Evolutionary conservation across 352 stramenopile species (phyloP), one percentile per base, ranked within the genome.

Genomic region (Thraustochytrium sp.): DNA sequence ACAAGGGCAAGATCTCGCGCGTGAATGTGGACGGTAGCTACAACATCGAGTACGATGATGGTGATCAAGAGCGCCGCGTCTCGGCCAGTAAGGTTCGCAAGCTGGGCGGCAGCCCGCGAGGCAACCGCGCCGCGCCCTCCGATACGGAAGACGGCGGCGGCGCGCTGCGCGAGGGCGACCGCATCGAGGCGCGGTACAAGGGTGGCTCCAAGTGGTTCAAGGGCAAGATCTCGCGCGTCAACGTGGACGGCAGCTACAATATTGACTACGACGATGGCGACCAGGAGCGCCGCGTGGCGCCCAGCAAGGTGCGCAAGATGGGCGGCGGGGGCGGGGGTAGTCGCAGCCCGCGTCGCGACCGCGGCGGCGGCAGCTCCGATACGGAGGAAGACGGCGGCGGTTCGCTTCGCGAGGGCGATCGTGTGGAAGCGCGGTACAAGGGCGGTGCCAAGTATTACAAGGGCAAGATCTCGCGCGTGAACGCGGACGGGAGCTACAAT

Each of bases 281-380:
- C 48, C 89, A 90, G 54, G 89, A 91, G 54, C 88, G 74, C n/a
- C n/a, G n/a, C n/a, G n/a, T 72, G 9, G 46, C 87, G 84, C 96
- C 97, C 13, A 97, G 87, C 36, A 92, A 86, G n/a, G n/a, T n/a
- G n/a, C n/a, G n/a, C n/a, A n/a, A n/a, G n/a, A n/a, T n/a, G n/a
- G n/a, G 2, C 90, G 88, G 76, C 93, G 89, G 85, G 96, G 90
- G 0, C 89, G 88, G 63, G 97, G 92, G 87, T 97, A 97, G 72
- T 92, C 91, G 54, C 84, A 84, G 64, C 96, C 93, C 34, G 96
- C 88, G 54, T 92, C 87, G 1, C 92, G 89, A 96, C 92, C 83
- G 95, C 91, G 34, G 91, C 36, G 54, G 18, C 26, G 18, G 54
- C 54, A 21, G 5, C 48, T 64, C 53, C 11, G 63, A 8, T 21